Evolutionary conservation across 202 grass and related monocot genomes (phyloP).

Genomic region (Schoenoplectus triqueter): DNA sequence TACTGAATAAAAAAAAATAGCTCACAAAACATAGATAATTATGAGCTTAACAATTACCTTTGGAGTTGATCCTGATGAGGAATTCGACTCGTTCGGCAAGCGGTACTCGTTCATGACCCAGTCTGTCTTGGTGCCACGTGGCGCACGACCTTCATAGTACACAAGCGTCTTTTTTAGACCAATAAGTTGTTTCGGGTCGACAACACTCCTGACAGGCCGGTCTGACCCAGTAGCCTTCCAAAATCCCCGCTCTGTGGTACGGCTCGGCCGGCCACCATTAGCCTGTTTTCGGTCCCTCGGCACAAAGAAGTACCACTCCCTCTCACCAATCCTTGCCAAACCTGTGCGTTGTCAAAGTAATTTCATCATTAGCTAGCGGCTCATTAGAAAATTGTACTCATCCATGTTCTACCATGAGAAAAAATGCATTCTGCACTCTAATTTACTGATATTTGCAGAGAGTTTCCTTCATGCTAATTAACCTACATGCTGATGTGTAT

Average conservation of each 20-base stretch:
- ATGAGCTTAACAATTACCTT: slow-evolving; percentile 38
- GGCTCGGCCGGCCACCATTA: slow-evolving; percentile 58
- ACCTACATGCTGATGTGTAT: too few species aligned
- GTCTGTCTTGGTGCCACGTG: slow-evolving; percentile 72
- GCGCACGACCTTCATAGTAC: slow-evolving; percentile 84
- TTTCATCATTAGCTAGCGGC: neutral
- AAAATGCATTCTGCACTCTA: neutral
- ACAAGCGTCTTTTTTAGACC: slow-evolving; percentile 97
- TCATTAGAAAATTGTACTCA: neutral
- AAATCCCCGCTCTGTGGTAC: slow-evolving; percentile 85
- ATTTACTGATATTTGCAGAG: too few species aligned
- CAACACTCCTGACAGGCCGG: slow-evolving; percentile 70
- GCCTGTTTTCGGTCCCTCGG: slow-evolving; percentile 69
- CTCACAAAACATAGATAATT: neutral
- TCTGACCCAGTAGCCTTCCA: slow-evolving; percentile 98
- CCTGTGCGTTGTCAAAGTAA: slow-evolving; percentile 31
- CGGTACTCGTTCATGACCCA: slow-evolving; percentile 99
- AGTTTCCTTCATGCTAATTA: too few species aligned
- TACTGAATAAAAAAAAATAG: neutral
- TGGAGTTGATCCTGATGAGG: neutral
- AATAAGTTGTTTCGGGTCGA: slow-evolving; percentile 81
- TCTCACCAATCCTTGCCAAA: slow-evolving; percentile 70
- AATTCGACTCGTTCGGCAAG: slow-evolving; percentile 49
- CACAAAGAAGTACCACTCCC: slow-evolving; percentile 99
- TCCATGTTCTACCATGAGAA: neutral